phyloP scores from a whole-genome alignment of 768 basidiomycete species.

The Leccinum truebloodii region DNA sequence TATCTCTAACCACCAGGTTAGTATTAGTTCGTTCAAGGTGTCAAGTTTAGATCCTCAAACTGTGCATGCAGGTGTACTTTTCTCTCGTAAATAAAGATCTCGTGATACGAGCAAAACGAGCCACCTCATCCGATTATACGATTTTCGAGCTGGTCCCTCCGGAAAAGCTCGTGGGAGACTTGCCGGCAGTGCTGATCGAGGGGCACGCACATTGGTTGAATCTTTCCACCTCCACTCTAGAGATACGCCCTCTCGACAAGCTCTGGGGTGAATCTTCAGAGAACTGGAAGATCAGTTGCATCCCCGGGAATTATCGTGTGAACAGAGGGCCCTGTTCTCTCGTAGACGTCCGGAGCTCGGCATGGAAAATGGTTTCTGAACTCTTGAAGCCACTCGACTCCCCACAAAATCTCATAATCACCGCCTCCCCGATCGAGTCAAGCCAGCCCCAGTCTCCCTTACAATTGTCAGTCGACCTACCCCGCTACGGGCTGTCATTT shows the following conservation, averaged over 20 bases:
- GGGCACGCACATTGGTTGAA: conserved; percentile 35
- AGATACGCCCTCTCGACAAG: conserved; percentile 26
- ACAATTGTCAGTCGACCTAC: conserved; percentile 35
- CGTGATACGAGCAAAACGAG: conserved; percentile 19
- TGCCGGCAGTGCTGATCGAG: conserved; percentile 27
- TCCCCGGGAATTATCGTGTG: conserved; percentile 10
- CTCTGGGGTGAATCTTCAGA: conserved; percentile 27
- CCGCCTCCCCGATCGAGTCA: not conserved
- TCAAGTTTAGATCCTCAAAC: not conserved
- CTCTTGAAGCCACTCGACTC: conserved; percentile 27
- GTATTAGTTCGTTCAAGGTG: not conserved
- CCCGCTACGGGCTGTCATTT: conserved; percentile 45
- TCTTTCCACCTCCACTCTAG: conserved; percentile 20
- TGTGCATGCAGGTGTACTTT: conserved; percentile 22
- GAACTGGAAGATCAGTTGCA: conserved; percentile 29
- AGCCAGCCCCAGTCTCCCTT: not conserved
- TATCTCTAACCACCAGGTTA: conserved; percentile 23
- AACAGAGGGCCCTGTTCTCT: conserved; percentile 13
- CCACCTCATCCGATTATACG: not conserved
- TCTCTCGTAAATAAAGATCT: conserved; percentile 16
- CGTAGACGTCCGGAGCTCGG: conserved; percentile 28
- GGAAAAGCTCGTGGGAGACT: conserved; percentile 23
- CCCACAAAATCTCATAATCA: conserved; percentile 25
- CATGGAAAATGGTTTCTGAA: conserved; percentile 29
- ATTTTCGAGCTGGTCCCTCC: conserved; percentile 18